Conservation (phyloP, 2,329 filamentous ascomycete genomes). For the Alternaria longipes region DNA sequence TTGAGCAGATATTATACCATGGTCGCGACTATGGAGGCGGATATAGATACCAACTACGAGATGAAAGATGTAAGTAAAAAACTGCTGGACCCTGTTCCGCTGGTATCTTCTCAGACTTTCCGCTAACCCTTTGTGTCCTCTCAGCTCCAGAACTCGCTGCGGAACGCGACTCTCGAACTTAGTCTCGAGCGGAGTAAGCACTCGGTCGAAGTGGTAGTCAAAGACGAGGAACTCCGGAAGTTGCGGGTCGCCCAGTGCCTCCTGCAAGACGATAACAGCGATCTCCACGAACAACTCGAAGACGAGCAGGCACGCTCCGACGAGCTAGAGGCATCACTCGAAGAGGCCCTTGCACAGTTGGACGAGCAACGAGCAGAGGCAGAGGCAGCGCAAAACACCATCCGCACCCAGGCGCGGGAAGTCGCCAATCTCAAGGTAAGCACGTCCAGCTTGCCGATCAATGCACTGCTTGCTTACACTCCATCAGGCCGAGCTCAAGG, state of each 20-base stretch:
- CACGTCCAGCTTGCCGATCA: slow-evolving; percentile 54
- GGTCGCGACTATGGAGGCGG: slow-evolving; percentile 37
- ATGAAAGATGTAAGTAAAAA: slow-evolving; percentile 47
- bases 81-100: slow-evolving; percentile 3
- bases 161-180: slow-evolving; percentile 69
- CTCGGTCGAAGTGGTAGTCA: slow-evolving; percentile 72
- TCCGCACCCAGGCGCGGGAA: slow-evolving; percentile 63
- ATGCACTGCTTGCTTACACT: slow-evolving; percentile 27
- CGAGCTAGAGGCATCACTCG: slow-evolving; percentile 60
- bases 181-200: slow-evolving; percentile 73
- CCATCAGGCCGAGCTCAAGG: slow-evolving; percentile 72
- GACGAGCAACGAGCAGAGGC: slow-evolving; percentile 58
- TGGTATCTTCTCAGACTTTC: slow-evolving; percentile 4
- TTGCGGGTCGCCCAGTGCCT: slow-evolving; percentile 71
- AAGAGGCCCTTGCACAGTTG: slow-evolving; percentile 58
- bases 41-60: slow-evolving; percentile 41
- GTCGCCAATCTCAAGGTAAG: slow-evolving; percentile 65
- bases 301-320: slow-evolving; percentile 69
- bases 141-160: slow-evolving; percentile 61
- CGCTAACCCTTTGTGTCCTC: slow-evolving; percentile 20
- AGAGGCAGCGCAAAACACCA: slow-evolving; percentile 60
- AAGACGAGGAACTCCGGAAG: slow-evolving; percentile 78
- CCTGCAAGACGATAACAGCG: slow-evolving; percentile 76
- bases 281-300: slow-evolving; percentile 70
- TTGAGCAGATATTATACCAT: slow-evolving; percentile 37